A percentile compares a stretch with the other conserved stretches of the same genome.
phyloP scores from a whole-genome alignment of 106 monocot species.

The Phalaenopsis aphrodite region DNA sequence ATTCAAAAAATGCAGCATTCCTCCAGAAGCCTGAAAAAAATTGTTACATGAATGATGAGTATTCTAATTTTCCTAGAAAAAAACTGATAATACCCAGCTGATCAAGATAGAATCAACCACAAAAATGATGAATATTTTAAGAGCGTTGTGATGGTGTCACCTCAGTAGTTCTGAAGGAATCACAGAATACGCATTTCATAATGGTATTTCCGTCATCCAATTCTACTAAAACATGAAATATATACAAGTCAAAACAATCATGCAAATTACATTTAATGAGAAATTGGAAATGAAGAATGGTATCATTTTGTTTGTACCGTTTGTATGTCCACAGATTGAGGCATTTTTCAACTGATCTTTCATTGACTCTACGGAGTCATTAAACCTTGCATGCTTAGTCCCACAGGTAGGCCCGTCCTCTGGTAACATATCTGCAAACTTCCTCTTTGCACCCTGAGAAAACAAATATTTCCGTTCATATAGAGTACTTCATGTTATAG shows the following conservation, averaged over 20 bases:
- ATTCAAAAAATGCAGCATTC: slow-evolving; percentile 21
- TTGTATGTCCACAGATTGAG: background rate
- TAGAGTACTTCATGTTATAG: background rate
- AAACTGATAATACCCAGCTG: background rate
- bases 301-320: background rate
- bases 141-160: background rate
- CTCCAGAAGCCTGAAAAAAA: slow-evolving; percentile 18
- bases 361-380: background rate
- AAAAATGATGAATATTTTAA: background rate
- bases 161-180: slow-evolving; percentile 20
- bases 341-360: slow-evolving; percentile 11
- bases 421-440: background rate
- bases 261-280: background rate
- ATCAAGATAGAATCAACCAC: background rate
- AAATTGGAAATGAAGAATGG: background rate
- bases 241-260: slow-evolving; percentile 4
- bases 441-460: slow-evolving; percentile 1
- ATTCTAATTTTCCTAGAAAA: background rate
- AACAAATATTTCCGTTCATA: background rate
- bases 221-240: background rate
- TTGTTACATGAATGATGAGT: background rate
- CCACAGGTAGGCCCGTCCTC: background rate
- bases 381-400: background rate
- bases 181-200: slow-evolving; percentile 16
- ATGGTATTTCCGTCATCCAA: background rate